These are phyloP conservation scores for Hyaloscypha variabilis DNA, from an alignment of 495 filamentous ascomycete genomes.

Conservation along the genomic window DNA sequence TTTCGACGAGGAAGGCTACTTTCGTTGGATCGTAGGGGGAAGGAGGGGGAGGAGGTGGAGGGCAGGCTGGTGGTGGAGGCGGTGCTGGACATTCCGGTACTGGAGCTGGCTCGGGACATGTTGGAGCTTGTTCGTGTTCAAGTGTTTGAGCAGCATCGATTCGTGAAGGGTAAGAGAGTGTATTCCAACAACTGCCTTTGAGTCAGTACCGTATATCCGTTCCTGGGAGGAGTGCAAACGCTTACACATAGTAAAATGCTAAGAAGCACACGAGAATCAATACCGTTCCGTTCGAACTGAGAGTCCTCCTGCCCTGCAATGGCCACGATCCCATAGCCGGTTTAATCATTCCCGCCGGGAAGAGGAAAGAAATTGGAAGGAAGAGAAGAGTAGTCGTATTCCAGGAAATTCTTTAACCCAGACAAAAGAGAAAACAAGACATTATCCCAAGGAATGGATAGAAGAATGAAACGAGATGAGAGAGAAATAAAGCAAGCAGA, in stretches of 20 bases:
- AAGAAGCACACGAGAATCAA: constrained; percentile 5
- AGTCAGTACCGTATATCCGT: neutral
- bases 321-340: neutral
- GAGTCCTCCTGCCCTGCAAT: constrained; percentile 1
- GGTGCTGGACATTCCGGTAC: neutral
- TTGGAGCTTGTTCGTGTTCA: neutral
- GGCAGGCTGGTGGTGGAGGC: constrained; percentile 7
- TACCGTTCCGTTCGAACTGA: neutral
- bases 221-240: neutral
- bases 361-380: neutral
- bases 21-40: constrained; percentile 34
- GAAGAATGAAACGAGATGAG: constrained; percentile 1
- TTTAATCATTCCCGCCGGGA: neutral
- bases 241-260: constrained; percentile 16
- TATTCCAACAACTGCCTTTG: neutral
- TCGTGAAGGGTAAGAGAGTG: neutral
- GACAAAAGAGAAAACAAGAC: neutral
- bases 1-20: constrained; percentile 32
- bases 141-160: neutral
- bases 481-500: neutral
- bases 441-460: neutral
- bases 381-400: neutral
- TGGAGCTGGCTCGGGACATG: neutral
- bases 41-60: constrained; percentile 24
- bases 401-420: neutral